A percentile compares a stretch with the other conserved stretches of the same genome.
Evolutionary conservation across 1,284 basidiomycete genomes (phyloP).

Genomic region (Tilletia caries): DNA sequence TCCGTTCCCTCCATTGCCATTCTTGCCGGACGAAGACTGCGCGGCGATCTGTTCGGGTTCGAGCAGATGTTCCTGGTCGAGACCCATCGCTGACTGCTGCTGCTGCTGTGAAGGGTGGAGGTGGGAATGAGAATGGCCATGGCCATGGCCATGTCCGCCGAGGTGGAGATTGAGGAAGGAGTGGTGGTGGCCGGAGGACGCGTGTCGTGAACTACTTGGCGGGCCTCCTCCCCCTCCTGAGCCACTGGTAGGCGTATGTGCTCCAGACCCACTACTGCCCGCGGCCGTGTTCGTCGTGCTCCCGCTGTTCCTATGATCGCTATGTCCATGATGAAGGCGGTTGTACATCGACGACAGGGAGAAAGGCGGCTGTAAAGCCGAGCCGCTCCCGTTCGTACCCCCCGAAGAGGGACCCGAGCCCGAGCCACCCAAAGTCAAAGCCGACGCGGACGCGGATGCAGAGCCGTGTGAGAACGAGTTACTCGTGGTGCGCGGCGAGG

Average conservation of each 20-base stretch:
- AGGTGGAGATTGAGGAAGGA: neutral
- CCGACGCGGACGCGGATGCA: neutral
- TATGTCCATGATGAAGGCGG: neutral
- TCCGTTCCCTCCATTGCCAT: neutral
- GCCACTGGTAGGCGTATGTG: too few relatives aligned
- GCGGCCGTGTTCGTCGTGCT: too few relatives aligned
- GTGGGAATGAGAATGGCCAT: slow-evolving; percentile 4
- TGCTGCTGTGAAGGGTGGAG: neutral
- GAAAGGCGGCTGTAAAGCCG: neutral
- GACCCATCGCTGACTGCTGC: slow-evolving; percentile 1
- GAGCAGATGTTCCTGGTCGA: slow-evolving; percentile 17
- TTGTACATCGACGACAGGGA: neutral
- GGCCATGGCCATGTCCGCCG: slow-evolving; percentile 1
- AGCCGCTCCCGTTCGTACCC: neutral
- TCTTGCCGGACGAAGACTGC: neutral
- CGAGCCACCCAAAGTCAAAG: neutral
- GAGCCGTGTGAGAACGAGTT: neutral
- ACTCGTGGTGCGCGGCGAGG: neutral
- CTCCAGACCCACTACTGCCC: too few relatives aligned
- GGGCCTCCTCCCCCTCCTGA: too few relatives aligned
- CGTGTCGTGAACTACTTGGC: neutral
- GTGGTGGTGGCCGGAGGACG: neutral
- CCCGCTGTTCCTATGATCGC: too few relatives aligned
- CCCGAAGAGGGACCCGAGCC: neutral
- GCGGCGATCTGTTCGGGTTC: neutral